Base-by-base conservation (phyloP, 129 eudicot genomes). In the Centella asiatica region DNA sequence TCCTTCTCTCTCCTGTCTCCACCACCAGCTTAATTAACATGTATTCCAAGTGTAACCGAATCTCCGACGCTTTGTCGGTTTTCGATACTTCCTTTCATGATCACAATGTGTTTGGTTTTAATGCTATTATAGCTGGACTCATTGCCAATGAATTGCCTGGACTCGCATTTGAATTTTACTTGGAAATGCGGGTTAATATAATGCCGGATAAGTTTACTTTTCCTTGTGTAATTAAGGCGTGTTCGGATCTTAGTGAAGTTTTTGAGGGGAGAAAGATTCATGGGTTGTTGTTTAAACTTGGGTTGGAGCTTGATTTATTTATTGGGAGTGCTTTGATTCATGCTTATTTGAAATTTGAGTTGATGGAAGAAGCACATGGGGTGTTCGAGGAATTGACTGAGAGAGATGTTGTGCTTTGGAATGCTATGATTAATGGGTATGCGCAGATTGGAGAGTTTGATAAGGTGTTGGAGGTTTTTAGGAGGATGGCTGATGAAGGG, bases 1-100 rank as follows among this genome's bases (percentile, higher is more conserved):
- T 83, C 57, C 60, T 90, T 15, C 31, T 32, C 45, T 80, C 92
- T 42, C 95, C 88, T 4, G 34, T 57, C 27, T 65, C 95, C 27
- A 60, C 82, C 48, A 90, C 97, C 23, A 83, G 95, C 81, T 88
- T 90, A 40, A 83, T 85, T 63, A 85, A 83, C 75, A 83, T 89
- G 95, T 89, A 89, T 73, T 89, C 92, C 63, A 85, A 89, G 60
- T 82, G 97, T 72, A 68, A 76, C 73, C 39, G 20, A 65, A 80
- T 89, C 11, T 29, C 70, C 18, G 34, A 83, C 11, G 95, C 92
- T 33, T 54, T 70, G 33, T 66, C 33, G 20, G 81, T 88, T 17
- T 88, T 88, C 32, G 39, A 73, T 0, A 55, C 77, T 0, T 70
- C 76, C 1, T 12, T 19, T 8, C 45, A 39, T 64, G 44, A 36